phyloP scores from a whole-genome alignment of 495 filamentous ascomycete genomes.

The Xylaria flabelliformis region DNA sequence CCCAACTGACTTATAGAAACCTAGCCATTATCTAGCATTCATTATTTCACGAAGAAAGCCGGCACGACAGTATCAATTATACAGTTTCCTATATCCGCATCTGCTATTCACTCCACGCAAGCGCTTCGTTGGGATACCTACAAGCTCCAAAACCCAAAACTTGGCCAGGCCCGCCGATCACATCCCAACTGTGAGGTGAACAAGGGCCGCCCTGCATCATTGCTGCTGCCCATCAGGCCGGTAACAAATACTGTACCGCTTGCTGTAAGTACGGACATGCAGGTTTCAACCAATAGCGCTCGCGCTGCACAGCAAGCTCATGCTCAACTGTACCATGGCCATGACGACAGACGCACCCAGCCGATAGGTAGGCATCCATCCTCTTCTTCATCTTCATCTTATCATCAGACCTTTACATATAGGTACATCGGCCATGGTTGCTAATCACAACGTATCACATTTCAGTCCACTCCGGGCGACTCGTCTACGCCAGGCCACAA shows the following conservation, averaged over 20 bases:
- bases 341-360: slow-evolving; percentile 24
- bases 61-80: not conserved
- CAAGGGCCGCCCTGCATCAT: slow-evolving; percentile 8
- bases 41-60: not conserved
- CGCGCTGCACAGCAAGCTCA: slow-evolving; percentile 17
- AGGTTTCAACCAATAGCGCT: slow-evolving; percentile 23
- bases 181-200: slow-evolving; percentile 1
- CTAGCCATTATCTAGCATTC: not conserved
- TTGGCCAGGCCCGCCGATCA: slow-evolving; percentile 2
- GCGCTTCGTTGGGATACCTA: not conserved
- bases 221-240: slow-evolving; percentile 18
- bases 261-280: slow-evolving; percentile 15
- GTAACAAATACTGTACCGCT: slow-evolving; percentile 4
- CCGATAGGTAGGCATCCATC: slow-evolving; percentile 23
- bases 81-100: not conserved
- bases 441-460: slow-evolving; percentile 28
- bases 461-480: slow-evolving; percentile 56
- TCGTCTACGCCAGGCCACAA: slow-evolving; percentile 70
- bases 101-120: not conserved
- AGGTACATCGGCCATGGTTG: not conserved
- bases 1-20: not conserved
- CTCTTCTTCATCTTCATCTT: not conserved
- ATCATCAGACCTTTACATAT: not conserved
- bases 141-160: not conserved
- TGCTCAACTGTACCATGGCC: slow-evolving; percentile 11